These are phyloP conservation scores for Lagenaria siceraria DNA, from an alignment of 306 rosid species.

Conservation along the genomic window DNA sequence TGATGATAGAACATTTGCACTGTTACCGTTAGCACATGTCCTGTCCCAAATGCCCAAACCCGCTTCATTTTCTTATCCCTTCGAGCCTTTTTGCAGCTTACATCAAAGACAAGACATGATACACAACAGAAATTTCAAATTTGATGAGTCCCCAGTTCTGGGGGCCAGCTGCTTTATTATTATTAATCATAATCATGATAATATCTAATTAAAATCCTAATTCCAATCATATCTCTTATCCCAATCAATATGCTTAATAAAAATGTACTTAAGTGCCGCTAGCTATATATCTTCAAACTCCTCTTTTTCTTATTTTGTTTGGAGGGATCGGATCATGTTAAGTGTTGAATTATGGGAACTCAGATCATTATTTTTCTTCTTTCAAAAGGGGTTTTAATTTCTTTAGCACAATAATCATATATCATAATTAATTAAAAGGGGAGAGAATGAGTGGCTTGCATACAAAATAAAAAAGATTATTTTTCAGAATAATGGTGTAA, in stretches of 20 bases:
- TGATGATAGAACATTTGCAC: background rate
- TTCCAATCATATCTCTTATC: background rate
- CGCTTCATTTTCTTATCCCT: background rate
- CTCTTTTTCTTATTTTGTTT: too few relatives aligned
- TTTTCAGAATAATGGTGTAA: constrained; percentile 22
- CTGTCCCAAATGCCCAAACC: constrained; percentile 4
- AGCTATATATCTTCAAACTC: background rate
- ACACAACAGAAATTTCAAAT: background rate
- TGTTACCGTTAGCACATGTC: background rate
- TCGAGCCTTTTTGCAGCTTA: background rate
- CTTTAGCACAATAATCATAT: too few relatives aligned
- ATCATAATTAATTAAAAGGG: background rate
- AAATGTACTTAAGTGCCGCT: background rate
- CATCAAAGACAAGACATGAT: constrained; percentile 4
- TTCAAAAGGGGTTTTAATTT: background rate
- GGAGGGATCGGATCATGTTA: too few relatives aligned
- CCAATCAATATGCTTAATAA: background rate
- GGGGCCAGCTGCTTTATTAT: background rate
- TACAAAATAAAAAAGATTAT: constrained; percentile 11
- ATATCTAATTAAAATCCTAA: background rate
- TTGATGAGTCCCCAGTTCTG: background rate
- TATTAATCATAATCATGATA: background rate
- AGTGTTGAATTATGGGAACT: background rate
- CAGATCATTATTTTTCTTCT: background rate
- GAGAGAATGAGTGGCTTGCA: constrained; percentile 6